Percentiles rank a stretch among this genome's conserved stretches.
phyloP scores from a whole-genome alignment of 2,329 filamentous ascomycete species.

The Xylaria sp. region DNA sequence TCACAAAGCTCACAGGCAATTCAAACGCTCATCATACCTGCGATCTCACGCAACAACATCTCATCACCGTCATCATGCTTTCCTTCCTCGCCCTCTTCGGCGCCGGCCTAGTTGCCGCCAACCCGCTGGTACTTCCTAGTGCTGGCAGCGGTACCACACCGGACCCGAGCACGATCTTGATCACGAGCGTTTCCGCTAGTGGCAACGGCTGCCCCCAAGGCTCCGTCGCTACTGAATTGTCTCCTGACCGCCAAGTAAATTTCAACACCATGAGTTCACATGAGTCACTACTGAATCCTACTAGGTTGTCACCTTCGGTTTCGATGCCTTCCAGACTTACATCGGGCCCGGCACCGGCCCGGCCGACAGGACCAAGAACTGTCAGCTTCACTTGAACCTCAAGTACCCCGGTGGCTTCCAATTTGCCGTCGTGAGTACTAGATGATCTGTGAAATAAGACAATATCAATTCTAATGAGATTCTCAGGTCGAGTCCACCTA shows the following conservation, averaged over 20 bases:
- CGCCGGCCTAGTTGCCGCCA: slow-evolving; percentile 52
- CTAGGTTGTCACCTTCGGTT: slow-evolving; percentile 59
- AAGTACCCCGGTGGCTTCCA: slow-evolving; percentile 60
- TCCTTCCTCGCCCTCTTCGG: slow-evolving; percentile 47
- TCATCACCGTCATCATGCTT: slow-evolving; percentile 51
- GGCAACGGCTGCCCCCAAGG: slow-evolving; percentile 58
- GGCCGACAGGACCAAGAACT: slow-evolving; percentile 57
- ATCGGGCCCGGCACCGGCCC: slow-evolving; percentile 54
- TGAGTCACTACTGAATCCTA: slow-evolving; percentile 22
- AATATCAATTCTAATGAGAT: slow-evolving; percentile 2
- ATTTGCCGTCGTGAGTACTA: slow-evolving; percentile 51
- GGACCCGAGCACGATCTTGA: slow-evolving; percentile 55
- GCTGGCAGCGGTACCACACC: slow-evolving; percentile 48
- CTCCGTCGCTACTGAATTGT: slow-evolving; percentile 55
- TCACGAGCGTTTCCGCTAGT: slow-evolving; percentile 53
- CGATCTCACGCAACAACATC: slow-evolving; percentile 3
- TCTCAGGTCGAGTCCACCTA: slow-evolving; percentile 56
- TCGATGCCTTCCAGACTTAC: slow-evolving; percentile 59
- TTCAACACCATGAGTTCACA: neutral
- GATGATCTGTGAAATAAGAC: neutral
- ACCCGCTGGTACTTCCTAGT: slow-evolving; percentile 48
- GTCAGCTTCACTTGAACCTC: slow-evolving; percentile 58
- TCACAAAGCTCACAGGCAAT: slow-evolving; percentile 18
- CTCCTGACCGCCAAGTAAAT: slow-evolving; percentile 54
- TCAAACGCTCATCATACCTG: slow-evolving; percentile 21